Conservation (phyloP, 2,329 filamentous ascomycete species). For the Leptodontidium sp. region DNA sequence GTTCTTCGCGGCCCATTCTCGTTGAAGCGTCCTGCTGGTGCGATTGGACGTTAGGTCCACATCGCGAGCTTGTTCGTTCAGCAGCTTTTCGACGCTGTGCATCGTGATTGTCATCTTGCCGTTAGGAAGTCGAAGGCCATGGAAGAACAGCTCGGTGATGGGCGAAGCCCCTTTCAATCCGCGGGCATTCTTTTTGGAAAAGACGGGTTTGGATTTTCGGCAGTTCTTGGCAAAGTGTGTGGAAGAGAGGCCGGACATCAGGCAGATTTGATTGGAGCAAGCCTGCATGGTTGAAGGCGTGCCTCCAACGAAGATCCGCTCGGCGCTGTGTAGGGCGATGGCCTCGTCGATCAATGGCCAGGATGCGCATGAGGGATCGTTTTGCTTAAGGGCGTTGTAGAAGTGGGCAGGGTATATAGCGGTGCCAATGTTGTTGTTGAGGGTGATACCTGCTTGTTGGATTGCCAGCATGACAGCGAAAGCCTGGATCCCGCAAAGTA, state of each 20-base stretch:
- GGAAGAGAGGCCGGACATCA: conserved; percentile 22
- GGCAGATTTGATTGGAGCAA: conserved; percentile 23
- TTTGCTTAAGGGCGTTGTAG: conserved; percentile 24
- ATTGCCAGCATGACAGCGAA: conserved; percentile 16
- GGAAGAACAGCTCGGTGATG: conserved; percentile 14
- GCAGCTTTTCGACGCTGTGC: conserved; percentile 27
- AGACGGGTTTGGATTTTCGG: not conserved
- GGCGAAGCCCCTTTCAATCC: conserved; percentile 18
- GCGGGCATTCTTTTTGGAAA: conserved; percentile 23
- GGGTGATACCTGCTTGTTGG: not conserved
- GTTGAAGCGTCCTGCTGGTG: not conserved
- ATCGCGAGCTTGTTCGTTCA: conserved; percentile 25
- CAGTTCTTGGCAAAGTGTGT: conserved; percentile 21
- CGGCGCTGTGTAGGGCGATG: conserved; percentile 20
- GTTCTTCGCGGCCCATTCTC: conserved; percentile 15
- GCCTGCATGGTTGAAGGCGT: conserved; percentile 13
- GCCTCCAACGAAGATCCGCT: conserved; percentile 25
- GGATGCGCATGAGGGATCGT: not conserved
- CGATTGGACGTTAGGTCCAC: conserved; percentile 8
- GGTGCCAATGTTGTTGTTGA: conserved; percentile 21
- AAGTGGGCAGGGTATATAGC: conserved; percentile 26
- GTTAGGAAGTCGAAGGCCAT: not conserved
- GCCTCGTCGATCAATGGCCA: conserved; percentile 28
- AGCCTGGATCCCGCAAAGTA: conserved; percentile 28
- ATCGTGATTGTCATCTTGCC: conserved; percentile 18